Evolutionary conservation across 2,329 filamentous ascomycete genomes (phyloP).

Genomic region (Alternaria brassicicola): DNA sequence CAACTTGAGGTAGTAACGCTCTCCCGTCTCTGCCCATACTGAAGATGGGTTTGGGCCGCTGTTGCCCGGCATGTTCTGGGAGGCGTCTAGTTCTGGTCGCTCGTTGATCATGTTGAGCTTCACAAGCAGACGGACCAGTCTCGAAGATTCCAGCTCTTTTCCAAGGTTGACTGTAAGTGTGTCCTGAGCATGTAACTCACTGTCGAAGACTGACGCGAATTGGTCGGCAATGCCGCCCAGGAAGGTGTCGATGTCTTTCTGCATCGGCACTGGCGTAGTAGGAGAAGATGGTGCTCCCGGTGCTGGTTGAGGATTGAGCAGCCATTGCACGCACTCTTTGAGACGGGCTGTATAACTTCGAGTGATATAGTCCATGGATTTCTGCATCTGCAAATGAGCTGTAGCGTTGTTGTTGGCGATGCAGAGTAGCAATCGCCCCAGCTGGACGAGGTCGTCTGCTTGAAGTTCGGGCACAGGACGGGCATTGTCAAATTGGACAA

Average conservation of each 20-base stretch:
- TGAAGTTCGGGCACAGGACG: conserved; percentile 77
- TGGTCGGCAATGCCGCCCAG: conserved; percentile 79
- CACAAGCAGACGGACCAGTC: conserved; percentile 76
- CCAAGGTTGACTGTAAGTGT: conserved; percentile 72
- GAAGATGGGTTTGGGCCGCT: conserved; percentile 37
- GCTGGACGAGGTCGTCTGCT: conserved; percentile 82
- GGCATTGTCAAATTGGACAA: conserved; percentile 78
- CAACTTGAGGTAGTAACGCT: conserved; percentile 89
- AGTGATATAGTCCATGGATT: conserved; percentile 76
- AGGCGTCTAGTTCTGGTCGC: conserved; percentile 80
- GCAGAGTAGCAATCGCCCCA: conserved; percentile 83
- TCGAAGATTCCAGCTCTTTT: conserved; percentile 87
- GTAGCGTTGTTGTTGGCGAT: conserved; percentile 73
- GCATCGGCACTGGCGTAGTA: conserved; percentile 42
- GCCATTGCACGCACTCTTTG: conserved; percentile 79
- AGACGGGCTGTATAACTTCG: conserved; percentile 79
- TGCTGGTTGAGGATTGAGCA: conserved; percentile 65
- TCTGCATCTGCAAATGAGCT: conserved; percentile 67
- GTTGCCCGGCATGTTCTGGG: conserved; percentile 53
- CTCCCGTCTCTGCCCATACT: conserved; percentile 89
- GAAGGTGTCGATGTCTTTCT: conserved; percentile 80
- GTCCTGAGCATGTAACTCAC: conserved; percentile 79
- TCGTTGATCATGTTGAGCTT: conserved; percentile 92
- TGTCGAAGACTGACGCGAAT: conserved; percentile 76
- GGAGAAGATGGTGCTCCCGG: conserved; percentile 39